phyloP scores from a whole-genome alignment of 345 rosid species.

The Syzygium aqueum region DNA sequence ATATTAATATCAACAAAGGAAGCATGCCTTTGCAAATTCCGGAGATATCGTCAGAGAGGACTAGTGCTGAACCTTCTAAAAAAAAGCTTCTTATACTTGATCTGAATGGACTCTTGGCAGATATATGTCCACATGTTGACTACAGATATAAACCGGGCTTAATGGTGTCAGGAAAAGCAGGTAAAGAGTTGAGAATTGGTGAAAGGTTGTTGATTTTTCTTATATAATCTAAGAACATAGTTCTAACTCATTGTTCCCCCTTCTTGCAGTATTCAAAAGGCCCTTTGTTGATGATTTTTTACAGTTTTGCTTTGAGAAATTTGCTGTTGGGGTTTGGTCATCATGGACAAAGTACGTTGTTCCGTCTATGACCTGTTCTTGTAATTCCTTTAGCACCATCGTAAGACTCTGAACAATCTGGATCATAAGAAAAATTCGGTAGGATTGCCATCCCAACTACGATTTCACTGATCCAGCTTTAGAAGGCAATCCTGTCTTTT shows the following conservation, averaged over 20 bases:
- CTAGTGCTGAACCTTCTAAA: conserved; percentile 12
- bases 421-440: background rate
- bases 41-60: conserved; percentile 10
- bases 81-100: conserved; percentile 79
- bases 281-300: conserved; percentile 61
- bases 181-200: conserved; percentile 22
- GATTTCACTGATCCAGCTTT: background rate
- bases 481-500: background rate
- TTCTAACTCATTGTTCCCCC: background rate
- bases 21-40: conserved; percentile 3
- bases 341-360: conserved; percentile 52
- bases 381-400: background rate
- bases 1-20: conserved; percentile 4
- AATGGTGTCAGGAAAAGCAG: conserved; percentile 35
- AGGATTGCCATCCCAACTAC: background rate
- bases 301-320: conserved; percentile 70
- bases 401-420: background rate
- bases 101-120: conserved; percentile 78
- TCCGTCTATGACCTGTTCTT: background rate
- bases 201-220: background rate
- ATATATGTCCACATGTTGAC: conserved; percentile 19
- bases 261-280: conserved; percentile 61
- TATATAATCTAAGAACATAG: background rate
- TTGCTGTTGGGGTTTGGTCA: conserved; percentile 88
- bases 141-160: conserved; percentile 27